Evolutionary conservation across 257 asterid species (phyloP).

Genomic region (Rehmannia glutinosa): DNA sequence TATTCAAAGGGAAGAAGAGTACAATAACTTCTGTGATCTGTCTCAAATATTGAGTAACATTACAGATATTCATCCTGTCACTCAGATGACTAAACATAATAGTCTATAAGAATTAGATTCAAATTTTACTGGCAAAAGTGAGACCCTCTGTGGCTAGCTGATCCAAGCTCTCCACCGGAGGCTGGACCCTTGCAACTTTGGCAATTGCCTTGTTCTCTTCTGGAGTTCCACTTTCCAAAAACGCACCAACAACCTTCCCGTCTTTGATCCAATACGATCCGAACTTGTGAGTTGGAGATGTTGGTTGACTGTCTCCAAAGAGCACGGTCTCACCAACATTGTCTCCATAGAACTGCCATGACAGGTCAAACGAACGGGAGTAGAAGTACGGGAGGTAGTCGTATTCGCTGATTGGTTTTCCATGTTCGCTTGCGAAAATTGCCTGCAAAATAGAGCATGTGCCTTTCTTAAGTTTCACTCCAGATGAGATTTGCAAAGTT

Average conservation of each 20-base stretch:
- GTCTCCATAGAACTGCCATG: slow-evolving; percentile 90
- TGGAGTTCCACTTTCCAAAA: slow-evolving; percentile 73
- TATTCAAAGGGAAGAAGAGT: too few relatives aligned
- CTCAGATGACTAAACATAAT: background rate
- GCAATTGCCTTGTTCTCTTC: slow-evolving; percentile 87
- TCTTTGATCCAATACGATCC: slow-evolving; percentile 83
- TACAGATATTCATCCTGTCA: background rate
- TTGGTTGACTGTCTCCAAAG: slow-evolving; percentile 68
- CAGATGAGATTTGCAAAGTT: background rate
- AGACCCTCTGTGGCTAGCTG: slow-evolving; percentile 68
- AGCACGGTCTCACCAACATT: slow-evolving; percentile 68
- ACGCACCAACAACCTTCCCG: slow-evolving; percentile 73
- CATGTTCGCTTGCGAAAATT: slow-evolving; percentile 60
- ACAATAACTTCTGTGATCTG: background rate
- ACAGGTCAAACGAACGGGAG: slow-evolving; percentile 71
- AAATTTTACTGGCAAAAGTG: slow-evolving; percentile 63
- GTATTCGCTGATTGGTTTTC: slow-evolving; percentile 50
- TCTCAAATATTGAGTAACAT: background rate
- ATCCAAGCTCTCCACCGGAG: slow-evolving; percentile 51
- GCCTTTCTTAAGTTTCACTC: background rate
- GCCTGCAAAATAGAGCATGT: slow-evolving; percentile 42
- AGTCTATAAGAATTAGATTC: slow-evolving; percentile 11
- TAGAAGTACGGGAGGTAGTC: slow-evolving; percentile 89
- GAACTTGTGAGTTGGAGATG: slow-evolving; percentile 64
- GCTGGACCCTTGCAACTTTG: slow-evolving; percentile 68